Percentiles rank a stretch among this genome's conserved stretches.
These are phyloP conservation scores for Globisporangium recalcitrans DNA, from an alignment of 352 stramenopile species.

Conservation along the genomic window DNA sequence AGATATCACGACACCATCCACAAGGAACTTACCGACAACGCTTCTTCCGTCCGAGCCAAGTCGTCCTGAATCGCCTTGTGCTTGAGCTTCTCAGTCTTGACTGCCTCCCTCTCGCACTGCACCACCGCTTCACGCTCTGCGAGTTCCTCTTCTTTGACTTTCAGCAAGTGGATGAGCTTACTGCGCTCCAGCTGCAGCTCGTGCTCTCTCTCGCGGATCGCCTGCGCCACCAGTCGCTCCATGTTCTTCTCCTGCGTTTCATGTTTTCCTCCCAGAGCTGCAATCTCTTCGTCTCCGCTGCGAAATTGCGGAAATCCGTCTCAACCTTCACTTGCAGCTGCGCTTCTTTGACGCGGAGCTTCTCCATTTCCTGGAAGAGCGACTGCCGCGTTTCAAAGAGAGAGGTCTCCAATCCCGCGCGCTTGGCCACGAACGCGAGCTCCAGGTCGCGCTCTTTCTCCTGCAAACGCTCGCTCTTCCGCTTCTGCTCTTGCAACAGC, in stretches of 20 bases:
- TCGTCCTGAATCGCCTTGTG: conserved; percentile 10
- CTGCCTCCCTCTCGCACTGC: background rate
- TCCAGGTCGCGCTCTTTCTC: conserved; percentile 64
- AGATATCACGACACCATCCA: no score
- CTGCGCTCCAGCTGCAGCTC: conserved; percentile 40
- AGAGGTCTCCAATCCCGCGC: conserved; percentile 50
- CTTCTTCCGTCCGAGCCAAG: conserved; percentile 14
- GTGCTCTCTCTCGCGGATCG: conserved; percentile 45
- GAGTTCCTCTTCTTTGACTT: conserved; percentile 31
- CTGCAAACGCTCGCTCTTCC: conserved; percentile 38
- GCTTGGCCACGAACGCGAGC: conserved; percentile 39
- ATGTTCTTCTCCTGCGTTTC: conserved; percentile 40
- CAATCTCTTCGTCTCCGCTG: conserved; percentile 40
- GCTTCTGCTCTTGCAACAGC: conserved; percentile 43
- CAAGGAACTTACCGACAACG: conserved; percentile 11
- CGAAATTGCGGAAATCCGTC: conserved; percentile 39
- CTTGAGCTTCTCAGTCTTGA: conserved; percentile 10
- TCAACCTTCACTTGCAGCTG: conserved; percentile 45
- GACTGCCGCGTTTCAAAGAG: conserved; percentile 62
- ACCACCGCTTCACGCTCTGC: conserved; percentile 22
- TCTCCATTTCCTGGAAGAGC: conserved; percentile 65
- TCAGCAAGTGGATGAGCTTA: conserved; percentile 21
- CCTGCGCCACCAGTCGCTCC: conserved; percentile 32
- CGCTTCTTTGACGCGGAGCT: conserved; percentile 43
- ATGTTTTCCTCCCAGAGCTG: conserved; percentile 44